Conservation (phyloP, 345 rosid species). For the Melastoma malabathricum region DNA sequence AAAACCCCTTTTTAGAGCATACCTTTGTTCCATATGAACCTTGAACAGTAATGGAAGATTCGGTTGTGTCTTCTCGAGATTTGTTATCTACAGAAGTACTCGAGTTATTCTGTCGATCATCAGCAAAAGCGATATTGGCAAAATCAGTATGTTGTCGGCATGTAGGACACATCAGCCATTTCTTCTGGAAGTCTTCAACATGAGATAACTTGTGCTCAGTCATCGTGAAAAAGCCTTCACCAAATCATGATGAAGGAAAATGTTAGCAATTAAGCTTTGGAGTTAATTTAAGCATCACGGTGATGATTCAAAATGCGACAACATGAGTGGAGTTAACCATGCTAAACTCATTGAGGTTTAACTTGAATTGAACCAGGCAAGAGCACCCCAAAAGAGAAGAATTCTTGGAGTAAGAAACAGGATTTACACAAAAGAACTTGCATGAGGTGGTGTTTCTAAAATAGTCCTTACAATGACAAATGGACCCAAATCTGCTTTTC, state of each 20-base stretch:
- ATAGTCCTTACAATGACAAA: no score
- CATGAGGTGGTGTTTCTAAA: no score
- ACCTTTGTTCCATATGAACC: slow-evolving; percentile 99
- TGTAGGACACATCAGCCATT: slow-evolving; percentile 91
- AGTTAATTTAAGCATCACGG: no score
- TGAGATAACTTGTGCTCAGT: slow-evolving; percentile 41
- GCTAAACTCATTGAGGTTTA: no score
- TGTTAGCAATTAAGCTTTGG: neutral
- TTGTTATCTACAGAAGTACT: slow-evolving; percentile 12
- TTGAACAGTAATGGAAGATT: slow-evolving; percentile 50
- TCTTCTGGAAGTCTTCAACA: slow-evolving; percentile 27
- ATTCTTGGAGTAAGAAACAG: no score
- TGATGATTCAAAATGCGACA: no score
- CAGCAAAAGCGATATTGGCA: slow-evolving; percentile 67
- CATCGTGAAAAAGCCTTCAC: slow-evolving; percentile 65
- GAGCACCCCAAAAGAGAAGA: no score
- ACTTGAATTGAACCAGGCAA: no score
- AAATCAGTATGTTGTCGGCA: slow-evolving; percentile 88
- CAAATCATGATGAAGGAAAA: slow-evolving; percentile 8
- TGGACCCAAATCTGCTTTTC: no score
- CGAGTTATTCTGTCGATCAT: slow-evolving; percentile 36
- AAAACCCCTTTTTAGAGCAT: slow-evolving; percentile 1
- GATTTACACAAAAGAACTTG: no score
- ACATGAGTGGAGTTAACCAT: no score
- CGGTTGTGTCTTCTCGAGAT: slow-evolving; percentile 36